A percentile compares a stretch with the other conserved stretches of the same genome.
Evolutionary conservation across 768 basidiomycete species (phyloP).

Genomic region (Leccinum sublutescens): DNA sequence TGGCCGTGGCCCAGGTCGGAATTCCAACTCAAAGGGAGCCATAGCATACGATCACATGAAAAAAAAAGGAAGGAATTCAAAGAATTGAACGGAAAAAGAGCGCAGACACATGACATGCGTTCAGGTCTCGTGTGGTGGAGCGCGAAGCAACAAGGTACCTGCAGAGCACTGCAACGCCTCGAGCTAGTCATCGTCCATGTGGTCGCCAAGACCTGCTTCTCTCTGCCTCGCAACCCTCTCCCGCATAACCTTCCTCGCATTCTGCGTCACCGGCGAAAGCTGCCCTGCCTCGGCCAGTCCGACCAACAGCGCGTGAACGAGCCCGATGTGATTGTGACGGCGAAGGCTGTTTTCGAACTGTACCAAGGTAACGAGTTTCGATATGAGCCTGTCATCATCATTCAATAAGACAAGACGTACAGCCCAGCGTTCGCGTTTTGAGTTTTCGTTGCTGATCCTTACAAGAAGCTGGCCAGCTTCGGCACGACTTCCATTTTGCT

Average conservation of each 20-base stretch:
- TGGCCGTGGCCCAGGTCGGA: constrained; percentile 3
- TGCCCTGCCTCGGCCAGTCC: constrained; percentile 71
- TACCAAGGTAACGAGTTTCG: constrained; percentile 3
- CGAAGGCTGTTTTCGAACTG: constrained; percentile 89
- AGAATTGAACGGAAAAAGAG: not conserved
- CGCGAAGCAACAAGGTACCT: not conserved
- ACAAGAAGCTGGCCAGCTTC: constrained; percentile 53
- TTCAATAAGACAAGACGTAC: constrained; percentile 44
- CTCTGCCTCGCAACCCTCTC: constrained; percentile 42
- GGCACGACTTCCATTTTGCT: constrained; percentile 39
- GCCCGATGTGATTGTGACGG: constrained; percentile 82
- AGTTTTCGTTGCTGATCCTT: constrained; percentile 62
- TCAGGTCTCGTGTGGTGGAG: constrained; percentile 2
- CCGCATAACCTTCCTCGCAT: constrained; percentile 43
- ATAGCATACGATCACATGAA: constrained; percentile 9
- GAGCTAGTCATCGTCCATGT: constrained; percentile 42
- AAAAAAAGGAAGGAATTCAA: not conserved
- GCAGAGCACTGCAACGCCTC: not conserved
- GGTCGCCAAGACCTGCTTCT: constrained; percentile 36
- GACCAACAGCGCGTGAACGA: constrained; percentile 70
- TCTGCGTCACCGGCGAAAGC: constrained; percentile 50
- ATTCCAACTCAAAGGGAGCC: constrained; percentile 2
- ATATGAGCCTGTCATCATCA: not conserved
- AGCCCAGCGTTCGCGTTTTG: constrained; percentile 79
- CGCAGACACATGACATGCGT: not conserved